Base-by-base conservation (phyloP, 169 alveolate genomes). In the Cryptosporidium sp. region DNA sequence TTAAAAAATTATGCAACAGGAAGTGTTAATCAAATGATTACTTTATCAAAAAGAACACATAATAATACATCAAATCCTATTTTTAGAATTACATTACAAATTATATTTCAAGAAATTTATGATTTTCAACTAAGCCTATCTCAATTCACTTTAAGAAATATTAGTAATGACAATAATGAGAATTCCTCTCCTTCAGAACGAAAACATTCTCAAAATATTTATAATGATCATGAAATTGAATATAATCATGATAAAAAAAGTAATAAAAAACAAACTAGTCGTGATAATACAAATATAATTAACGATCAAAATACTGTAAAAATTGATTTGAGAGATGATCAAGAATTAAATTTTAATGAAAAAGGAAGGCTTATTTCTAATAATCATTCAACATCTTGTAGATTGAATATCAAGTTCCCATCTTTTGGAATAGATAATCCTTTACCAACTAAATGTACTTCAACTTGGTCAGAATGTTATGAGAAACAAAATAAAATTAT, bases 1-100 rank as follows among this genome's bases (percentile, higher is more conserved):
- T 60, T 80, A 67, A 80, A 80, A 26, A 80, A 80, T 33, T 80
- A 80, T 62, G 89, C 89, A 21, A 80, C 89, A 3, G 89, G 89
- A 39, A 65, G 89, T 44, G 89, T 80, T 35, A 80, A 37, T 65
- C 89, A 80, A 21, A 80, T 80, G 89, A 62, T 80, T 26, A 80
- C 89, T 3, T 33, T 80, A 29, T 80, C 89, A 21, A 80, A 62
- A 31, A 39, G 48, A 62, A 62, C 80, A 1, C 61, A 60, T 4
- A 80, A 45, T 80, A 65, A 65, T 10, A 44, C 23, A 26, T 73
- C 86, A 35, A 62, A 37, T 26, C 75, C 89, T 4, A 62, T 80
- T 3, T 80, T 80, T 62, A 80, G 89, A 29, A 51, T 80, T 45
- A 45, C 89, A 16, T 39, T 80, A 16, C 89, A 80, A 65, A 62